Evolutionary conservation across 2,329 filamentous ascomycete species (phyloP), one percentile per base, ranked within the genome.

Genomic region (Fusarium sp.): DNA sequence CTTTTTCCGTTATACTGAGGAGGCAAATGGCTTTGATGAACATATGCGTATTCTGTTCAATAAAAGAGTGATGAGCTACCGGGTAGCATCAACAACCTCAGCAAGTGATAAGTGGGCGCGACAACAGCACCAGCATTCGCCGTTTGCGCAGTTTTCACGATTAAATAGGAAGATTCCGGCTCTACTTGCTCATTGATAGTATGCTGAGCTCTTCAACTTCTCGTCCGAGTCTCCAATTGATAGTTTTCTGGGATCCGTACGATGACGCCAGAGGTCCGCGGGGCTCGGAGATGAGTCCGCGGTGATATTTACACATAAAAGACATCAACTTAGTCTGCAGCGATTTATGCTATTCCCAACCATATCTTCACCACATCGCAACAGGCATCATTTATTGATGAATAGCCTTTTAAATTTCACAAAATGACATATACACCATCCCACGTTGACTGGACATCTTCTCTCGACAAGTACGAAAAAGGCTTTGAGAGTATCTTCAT

Each of bases 131-230:
- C 2, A 2, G 28, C 3, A 30, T 50, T 33, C 4, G 15, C 7
- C 3, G 1, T 18, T 49, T 18, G 15, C 7, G 46, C 2, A 3
- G 2, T 33, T 5, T 6, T 12, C 2, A 6, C 2, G 1, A 23
- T 9, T 5, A 2, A 6, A 46, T 12, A 21, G 5, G 2, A 9
- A 6, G 6, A 0, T 10, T 3, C 9, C 0, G 23, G 9, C 0
- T 46, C 0, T 5, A 0, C 0, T 15, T 6, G 4, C 4, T 15
- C 0, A 28, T 21, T 15, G 1, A 3, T 15, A 15, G 3, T 7
- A 21, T 28, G 4, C 5, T 3, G 19, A 16, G 25, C 44, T 16
- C 1, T 30, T n/a, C 3, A 16, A 3, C 0, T 8, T 16, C 6
- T 47, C 15, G 16, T 5, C 16, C 5, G 3, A 13, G 30, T 9